Evolutionary conservation across 768 basidiomycete genomes (phyloP), one percentile per base, ranked within the genome.

Genomic region (Leccinum uliginosum): DNA sequence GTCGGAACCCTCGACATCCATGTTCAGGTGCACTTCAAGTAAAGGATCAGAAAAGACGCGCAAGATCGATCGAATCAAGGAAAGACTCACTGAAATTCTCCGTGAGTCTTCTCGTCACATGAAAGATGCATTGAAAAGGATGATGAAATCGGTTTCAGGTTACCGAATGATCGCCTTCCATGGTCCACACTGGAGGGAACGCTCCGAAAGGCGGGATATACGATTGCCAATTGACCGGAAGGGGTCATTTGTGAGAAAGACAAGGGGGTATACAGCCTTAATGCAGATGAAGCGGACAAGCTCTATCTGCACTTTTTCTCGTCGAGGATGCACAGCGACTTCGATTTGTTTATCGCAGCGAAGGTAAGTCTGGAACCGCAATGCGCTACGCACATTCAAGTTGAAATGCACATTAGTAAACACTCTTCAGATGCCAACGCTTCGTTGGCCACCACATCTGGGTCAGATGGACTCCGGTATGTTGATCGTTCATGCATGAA

Each of bases 341-440:
- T 27, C 27, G n/a, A 6, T 48, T 48, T 10, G 47, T 48, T 29
- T 15, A 2, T 29, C 27, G 23, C 2, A 15, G 2, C n/a, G 17
- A 5, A 12, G 44, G 23, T 24, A 23, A 45, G 19, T 12, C 0
- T 1, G 6, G 44, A 0, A 21, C 14, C 43, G n/a, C 19, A n/a
- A n/a, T n/a, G n/a, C n/a, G n/a, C n/a, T n/a, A n/a, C n/a, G n/a
- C n/a, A n/a, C n/a, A n/a, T n/a, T n/a, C n/a, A n/a, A n/a, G 12
- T 45, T 15, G 3, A 15, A 15, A 46, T 24, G 5, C 14, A 24
- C 8, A 14, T 45, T n/a, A n/a, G n/a, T n/a, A n/a, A n/a, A 54
- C 4, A 3, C n/a, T n/a, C n/a, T n/a, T n/a, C 12, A 4, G 0
- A 9, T 10, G 5, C 15, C 27, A 2, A n/a, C n/a, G n/a, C 3